Evolutionary conservation across 352 stramenopile genomes (phyloP).

Genomic region (Pythium rishiriense): DNA sequence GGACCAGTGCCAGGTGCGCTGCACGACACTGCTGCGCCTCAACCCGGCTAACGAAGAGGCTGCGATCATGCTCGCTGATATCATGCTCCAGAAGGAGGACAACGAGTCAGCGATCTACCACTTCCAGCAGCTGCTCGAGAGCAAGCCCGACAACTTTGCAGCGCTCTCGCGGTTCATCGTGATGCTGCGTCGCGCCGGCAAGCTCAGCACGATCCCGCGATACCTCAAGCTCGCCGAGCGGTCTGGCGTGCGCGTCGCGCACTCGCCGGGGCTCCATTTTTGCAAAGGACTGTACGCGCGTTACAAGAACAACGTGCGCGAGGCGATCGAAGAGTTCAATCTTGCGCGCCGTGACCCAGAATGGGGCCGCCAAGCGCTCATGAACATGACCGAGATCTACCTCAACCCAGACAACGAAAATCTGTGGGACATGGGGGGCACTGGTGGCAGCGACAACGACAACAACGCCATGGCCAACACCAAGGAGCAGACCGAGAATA

Average conservation of each 20-base stretch:
- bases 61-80: slow-evolving; percentile 89
- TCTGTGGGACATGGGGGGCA: slow-evolving; percentile 71
- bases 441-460: slow-evolving; percentile 18
- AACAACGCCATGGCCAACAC: slow-evolving; percentile 41
- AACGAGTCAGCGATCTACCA: slow-evolving; percentile 88
- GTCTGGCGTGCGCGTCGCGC: slow-evolving; percentile 57
- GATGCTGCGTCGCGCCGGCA: slow-evolving; percentile 85
- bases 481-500: slow-evolving; percentile 85
- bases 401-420: slow-evolving; percentile 93
- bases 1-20: slow-evolving; percentile 87
- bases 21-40: slow-evolving; percentile 75
- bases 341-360: slow-evolving; percentile 82
- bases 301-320: slow-evolving; percentile 89
- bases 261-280: slow-evolving; percentile 87
- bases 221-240: slow-evolving; percentile 87
- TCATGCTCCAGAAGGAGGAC: slow-evolving; percentile 89
- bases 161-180: slow-evolving; percentile 87
- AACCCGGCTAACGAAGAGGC: slow-evolving; percentile 86
- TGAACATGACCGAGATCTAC: slow-evolving; percentile 95
- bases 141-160: slow-evolving; percentile 89
- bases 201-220: slow-evolving; percentile 62
- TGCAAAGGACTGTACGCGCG: slow-evolving; percentile 90
- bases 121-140: slow-evolving; percentile 88
- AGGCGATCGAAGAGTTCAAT: slow-evolving; percentile 92
- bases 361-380: slow-evolving; percentile 87